Conservation (phyloP, 495 filamentous ascomycete genomes). For the Trichoderma parareesei region DNA sequence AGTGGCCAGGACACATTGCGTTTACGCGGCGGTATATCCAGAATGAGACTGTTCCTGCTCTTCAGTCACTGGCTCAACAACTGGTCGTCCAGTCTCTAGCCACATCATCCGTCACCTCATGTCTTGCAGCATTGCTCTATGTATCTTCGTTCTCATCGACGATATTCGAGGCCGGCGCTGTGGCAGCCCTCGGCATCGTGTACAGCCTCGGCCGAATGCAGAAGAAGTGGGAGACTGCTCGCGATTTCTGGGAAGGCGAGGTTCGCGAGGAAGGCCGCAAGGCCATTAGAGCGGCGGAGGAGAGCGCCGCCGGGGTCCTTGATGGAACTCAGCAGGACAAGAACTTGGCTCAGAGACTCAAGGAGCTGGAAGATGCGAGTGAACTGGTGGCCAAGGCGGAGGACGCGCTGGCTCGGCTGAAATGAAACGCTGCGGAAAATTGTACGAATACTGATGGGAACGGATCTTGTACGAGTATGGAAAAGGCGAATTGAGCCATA, state of each 20-base stretch:
- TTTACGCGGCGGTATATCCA: conserved; percentile 53
- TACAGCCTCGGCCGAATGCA: conserved; percentile 70
- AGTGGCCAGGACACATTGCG: conserved; percentile 44
- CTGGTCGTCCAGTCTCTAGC: conserved; percentile 68
- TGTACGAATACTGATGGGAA: conserved; percentile 3
- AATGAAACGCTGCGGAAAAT: conserved; percentile 14
- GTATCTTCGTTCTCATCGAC: conserved; percentile 44
- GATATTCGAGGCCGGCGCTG: conserved; percentile 67
- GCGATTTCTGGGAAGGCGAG: conserved; percentile 63
- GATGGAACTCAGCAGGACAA: conserved; percentile 30
- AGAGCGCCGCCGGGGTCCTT: conserved; percentile 49
- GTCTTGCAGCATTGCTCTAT: conserved; percentile 61
- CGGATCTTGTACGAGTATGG: conserved; percentile 3
- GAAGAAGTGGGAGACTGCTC: conserved; percentile 64
- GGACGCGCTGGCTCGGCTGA: conserved; percentile 28
- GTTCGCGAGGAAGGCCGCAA: conserved; percentile 74
- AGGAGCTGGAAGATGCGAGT: conserved; percentile 43
- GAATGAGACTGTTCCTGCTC: conserved; percentile 54
- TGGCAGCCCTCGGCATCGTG: conserved; percentile 71
- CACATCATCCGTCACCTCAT: conserved; percentile 52
- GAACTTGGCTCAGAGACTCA: conserved; percentile 27
- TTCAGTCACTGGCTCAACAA: conserved; percentile 74
- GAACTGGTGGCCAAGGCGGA: conserved; percentile 46
- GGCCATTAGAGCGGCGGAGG: conserved; percentile 62
- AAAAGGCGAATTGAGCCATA: background rate